Evolutionary conservation across 768 basidiomycete genomes (phyloP).

Genomic region (Flagelloscypha sp.): DNA sequence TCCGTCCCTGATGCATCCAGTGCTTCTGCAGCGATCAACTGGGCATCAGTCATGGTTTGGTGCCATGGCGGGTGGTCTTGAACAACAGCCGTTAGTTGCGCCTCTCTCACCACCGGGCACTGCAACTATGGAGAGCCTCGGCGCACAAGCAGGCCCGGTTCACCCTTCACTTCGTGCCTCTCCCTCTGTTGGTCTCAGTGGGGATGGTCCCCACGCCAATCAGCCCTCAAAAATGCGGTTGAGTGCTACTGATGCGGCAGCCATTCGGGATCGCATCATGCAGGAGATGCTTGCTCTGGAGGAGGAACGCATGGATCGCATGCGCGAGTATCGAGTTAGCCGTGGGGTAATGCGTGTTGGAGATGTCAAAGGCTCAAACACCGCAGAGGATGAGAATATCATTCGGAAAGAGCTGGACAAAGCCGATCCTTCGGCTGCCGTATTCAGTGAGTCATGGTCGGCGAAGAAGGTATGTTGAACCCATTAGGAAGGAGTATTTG

Average conservation of each 20-base stretch:
- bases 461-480: constrained; percentile 67
- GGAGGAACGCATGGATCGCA: constrained; percentile 92
- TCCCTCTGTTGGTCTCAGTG: constrained; percentile 6
- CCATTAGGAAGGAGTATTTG: background rate
- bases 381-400: constrained; percentile 86
- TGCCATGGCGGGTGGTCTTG: no score
- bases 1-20: constrained; percentile 3
- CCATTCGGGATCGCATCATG: constrained; percentile 95
- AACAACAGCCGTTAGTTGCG: no score
- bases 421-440: constrained; percentile 90
- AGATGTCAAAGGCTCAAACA: constrained; percentile 46
- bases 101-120: constrained; percentile 19
- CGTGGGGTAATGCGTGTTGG: constrained; percentile 58
- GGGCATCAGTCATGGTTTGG: no score
- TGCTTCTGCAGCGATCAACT: no score
- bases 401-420: constrained; percentile 90
- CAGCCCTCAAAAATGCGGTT: constrained; percentile 55
- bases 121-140: constrained; percentile 14
- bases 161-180: constrained; percentile 20
- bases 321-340: constrained; percentile 63
- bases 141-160: no score
- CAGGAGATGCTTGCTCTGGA: constrained; percentile 96
- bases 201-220: constrained; percentile 10
- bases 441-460: constrained; percentile 93
- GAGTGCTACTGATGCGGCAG: constrained; percentile 74